These are phyloP conservation scores for Colletotrichum sp. DNA, from an alignment of 2,329 filamentous ascomycete species.

Conservation along the genomic window DNA sequence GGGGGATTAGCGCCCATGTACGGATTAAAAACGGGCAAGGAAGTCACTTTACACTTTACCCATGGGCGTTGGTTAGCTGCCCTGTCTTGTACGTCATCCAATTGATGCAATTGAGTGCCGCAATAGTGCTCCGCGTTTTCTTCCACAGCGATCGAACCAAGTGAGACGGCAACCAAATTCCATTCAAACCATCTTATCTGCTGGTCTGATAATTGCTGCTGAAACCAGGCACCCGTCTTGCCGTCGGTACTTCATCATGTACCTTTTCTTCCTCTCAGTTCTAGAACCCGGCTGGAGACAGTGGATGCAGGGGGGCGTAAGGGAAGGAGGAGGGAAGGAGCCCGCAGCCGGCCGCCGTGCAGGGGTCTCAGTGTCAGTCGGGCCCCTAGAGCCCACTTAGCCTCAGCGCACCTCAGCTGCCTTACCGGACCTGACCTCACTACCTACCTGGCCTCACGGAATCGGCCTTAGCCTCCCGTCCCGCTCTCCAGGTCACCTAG, in stretches of 20 bases:
- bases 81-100: slow-evolving; percentile 14
- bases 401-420: neutral
- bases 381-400: slow-evolving; percentile 13
- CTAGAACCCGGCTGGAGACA: slow-evolving; percentile 14
- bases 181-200: neutral
- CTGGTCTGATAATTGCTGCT: neutral
- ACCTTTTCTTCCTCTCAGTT: slow-evolving; percentile 21
- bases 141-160: neutral
- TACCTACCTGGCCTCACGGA: neutral
- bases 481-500: neutral
- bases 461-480: neutral
- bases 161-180: neutral
- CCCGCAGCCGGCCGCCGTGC: neutral
- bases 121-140: neutral
- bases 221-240: neutral
- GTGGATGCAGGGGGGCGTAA: slow-evolving; percentile 1
- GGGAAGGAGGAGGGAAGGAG: slow-evolving; percentile 1
- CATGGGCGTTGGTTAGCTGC: neutral
- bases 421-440: neutral
- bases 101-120: neutral
- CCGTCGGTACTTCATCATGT: slow-evolving; percentile 6
- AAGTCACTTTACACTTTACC: neutral
- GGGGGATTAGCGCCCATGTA: neutral
- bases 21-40: neutral
- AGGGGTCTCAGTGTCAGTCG: neutral